Evolutionary conservation across 192 early-diverging fungal genomes (phyloP), one percentile per base, ranked within the genome.

Genomic region (Dissophora globulifera): DNA sequence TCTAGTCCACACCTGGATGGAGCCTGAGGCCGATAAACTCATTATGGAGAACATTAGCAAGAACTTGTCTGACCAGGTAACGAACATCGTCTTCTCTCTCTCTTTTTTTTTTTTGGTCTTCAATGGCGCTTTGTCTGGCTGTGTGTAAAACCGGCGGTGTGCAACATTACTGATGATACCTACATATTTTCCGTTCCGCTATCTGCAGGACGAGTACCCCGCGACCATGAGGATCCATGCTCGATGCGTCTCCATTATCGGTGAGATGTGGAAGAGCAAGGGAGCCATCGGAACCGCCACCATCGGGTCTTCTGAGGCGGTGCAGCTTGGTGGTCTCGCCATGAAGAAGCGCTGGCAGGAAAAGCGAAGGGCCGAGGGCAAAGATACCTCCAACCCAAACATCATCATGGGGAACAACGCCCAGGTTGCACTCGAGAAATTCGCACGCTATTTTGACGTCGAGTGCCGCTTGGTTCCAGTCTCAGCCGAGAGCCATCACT

Each of bases 271-370:
- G 87, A 80, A 90, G 17, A 84, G 83, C 13, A 70, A 67, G 13
- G 79, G 85, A 16, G 72, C 89, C 2, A 69, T 92, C 4, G 92
- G 92, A 45, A 87, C 86, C 2, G 86, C 91, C 7, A 90, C 90
- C n/a, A 81, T 90, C 2, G 93, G 93, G 11, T 93, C 92, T 4
- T 89, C 88, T 0, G 93, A 95, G 76, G 93, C 89, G 5, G 88
- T 94, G 42, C 88, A 91, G 74, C 83, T 95, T 9, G 88, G 86
- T 23, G 88, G 86, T 0, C 81, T 95, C 56, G 90, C 93, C 7
- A 86, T 94, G 84, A 94, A 94, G 60, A 86, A 89, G 66, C 79
- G 88, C 26, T 95, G 93, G 93, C 84, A 91, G 51, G 31, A 76
- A 51, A 71, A 59, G 17, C 81, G 90, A 32, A 67, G 81, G 52